These are phyloP conservation scores for Coelastrella sp. DNA, from an alignment of 139 green algal species.

Conservation along the genomic window DNA sequence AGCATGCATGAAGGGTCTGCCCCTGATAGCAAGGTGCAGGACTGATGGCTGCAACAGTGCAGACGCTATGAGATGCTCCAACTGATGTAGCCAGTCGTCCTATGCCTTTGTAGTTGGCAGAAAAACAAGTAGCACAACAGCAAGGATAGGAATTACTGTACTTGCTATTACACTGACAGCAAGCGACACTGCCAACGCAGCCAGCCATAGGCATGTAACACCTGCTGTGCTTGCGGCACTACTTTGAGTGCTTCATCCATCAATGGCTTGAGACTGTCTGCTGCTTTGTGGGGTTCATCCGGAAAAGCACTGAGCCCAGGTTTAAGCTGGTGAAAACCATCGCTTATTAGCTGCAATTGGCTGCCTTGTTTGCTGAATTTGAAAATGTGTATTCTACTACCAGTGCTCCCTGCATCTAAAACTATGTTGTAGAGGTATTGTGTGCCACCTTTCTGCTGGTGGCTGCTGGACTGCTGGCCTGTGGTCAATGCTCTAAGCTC, in stretches of 20 bases:
- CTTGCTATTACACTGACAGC: neutral
- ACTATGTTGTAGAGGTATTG: slow-evolving; percentile 86
- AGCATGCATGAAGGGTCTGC: too few relatives aligned
- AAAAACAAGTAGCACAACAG: too few relatives aligned
- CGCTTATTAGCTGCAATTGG: slow-evolving; percentile 76
- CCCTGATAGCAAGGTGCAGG: too few relatives aligned
- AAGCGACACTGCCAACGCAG: neutral
- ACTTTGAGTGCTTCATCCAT: slow-evolving; percentile 86
- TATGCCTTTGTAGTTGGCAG: too few relatives aligned
- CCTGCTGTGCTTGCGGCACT: slow-evolving; percentile 77
- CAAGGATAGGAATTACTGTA: neutral
- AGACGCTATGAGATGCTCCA: too few relatives aligned
- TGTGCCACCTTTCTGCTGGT: neutral
- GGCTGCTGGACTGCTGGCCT: neutral
- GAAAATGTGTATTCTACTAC: slow-evolving; percentile 96
- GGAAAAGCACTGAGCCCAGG: slow-evolving; percentile 91
- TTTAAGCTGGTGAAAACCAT: slow-evolving; percentile 95
- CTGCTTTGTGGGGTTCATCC: slow-evolving; percentile 81
- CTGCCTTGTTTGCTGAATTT: slow-evolving; percentile 75
- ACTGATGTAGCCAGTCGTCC: too few relatives aligned
- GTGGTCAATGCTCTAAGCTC: neutral
- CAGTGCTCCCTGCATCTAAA: slow-evolving; percentile 96
- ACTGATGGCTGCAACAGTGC: too few relatives aligned
- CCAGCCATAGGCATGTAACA: slow-evolving; percentile 8
- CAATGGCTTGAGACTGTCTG: slow-evolving; percentile 83